Conservation (phyloP, 2,329 filamentous ascomycete genomes). For the Periconia digitata region DNA sequence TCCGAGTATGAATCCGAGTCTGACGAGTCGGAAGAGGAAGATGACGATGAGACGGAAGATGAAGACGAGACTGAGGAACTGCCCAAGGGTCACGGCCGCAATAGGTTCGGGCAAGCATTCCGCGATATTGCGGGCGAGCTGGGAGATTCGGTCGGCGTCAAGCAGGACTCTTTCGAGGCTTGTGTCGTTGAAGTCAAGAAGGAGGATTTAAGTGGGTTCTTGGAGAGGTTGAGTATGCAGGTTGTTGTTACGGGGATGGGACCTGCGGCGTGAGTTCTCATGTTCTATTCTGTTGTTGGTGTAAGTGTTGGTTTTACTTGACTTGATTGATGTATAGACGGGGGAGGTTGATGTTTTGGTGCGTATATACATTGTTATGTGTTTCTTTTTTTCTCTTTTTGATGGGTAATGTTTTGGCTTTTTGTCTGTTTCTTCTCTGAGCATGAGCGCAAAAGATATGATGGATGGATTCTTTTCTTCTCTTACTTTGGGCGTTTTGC, state of each 20-base stretch:
- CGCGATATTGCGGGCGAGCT: conserved; percentile 93
- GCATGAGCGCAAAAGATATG: no score
- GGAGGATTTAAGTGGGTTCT: conserved; percentile 86
- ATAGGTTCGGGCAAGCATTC: conserved; percentile 92
- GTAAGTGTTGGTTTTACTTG: neutral
- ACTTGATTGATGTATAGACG: no score
- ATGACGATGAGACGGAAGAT: conserved; percentile 58
- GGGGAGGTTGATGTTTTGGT: neutral
- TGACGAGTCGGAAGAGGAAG: conserved; percentile 61
- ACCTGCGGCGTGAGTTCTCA: no score
- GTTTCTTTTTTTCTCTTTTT: neutral
- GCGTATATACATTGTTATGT: neutral
- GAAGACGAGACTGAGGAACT: conserved; percentile 54
- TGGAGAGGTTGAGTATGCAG: conserved; percentile 91
- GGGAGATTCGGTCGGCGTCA: conserved; percentile 79
- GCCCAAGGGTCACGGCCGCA: conserved; percentile 71
- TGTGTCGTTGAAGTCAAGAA: conserved; percentile 98
- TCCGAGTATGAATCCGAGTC: conserved; percentile 46
- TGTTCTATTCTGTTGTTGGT: no score
- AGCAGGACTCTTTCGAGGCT: conserved; percentile 96
- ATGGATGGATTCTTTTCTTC: no score
- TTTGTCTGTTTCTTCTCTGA: no score
- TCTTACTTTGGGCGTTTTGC: no score
- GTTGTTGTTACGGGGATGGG: conserved; percentile 60
- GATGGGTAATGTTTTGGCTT: no score